Evolutionary conservation across 192 early-diverging fungal genomes (phyloP).

Genomic region (Coemansia sp.): DNA sequence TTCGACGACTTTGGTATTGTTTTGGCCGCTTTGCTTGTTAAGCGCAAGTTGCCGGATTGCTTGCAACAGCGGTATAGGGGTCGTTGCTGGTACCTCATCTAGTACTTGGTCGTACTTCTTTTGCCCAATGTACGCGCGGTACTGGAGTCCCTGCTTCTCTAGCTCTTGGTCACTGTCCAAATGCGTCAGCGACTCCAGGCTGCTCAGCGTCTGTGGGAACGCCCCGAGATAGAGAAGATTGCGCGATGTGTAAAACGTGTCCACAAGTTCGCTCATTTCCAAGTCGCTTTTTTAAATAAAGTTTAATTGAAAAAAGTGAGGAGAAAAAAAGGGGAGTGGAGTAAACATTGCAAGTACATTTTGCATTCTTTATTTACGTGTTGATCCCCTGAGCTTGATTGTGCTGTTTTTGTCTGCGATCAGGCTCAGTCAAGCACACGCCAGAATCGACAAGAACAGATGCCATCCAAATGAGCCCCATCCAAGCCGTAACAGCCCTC

Average conservation of each 20-base stretch:
- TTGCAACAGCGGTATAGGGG: slow-evolving; percentile 56
- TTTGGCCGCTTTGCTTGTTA: background rate
- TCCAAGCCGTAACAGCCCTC: too few relatives aligned
- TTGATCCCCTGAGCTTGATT: too few relatives aligned
- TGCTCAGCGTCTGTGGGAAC: slow-evolving; percentile 73
- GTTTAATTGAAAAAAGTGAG: too few relatives aligned
- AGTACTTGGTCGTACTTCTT: slow-evolving; percentile 71
- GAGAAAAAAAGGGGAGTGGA: too few relatives aligned
- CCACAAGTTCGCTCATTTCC: slow-evolving; percentile 29
- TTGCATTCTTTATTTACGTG: too few relatives aligned
- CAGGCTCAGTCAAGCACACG: too few relatives aligned
- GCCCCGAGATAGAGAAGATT: slow-evolving; percentile 75
- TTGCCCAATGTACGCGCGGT: slow-evolving; percentile 82
- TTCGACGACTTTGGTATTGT: background rate
- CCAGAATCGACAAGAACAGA: too few relatives aligned
- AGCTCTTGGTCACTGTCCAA: slow-evolving; percentile 47
- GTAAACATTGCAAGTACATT: too few relatives aligned
- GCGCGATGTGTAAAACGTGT: slow-evolving; percentile 66
- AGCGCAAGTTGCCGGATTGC: slow-evolving; percentile 70
- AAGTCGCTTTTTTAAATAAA: too few relatives aligned
- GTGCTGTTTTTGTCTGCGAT: too few relatives aligned
- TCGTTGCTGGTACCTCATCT: slow-evolving; percentile 59
- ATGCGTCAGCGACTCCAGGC: slow-evolving; percentile 36
- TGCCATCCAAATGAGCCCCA: too few relatives aligned
- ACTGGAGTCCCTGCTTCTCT: slow-evolving; percentile 70